These are phyloP conservation scores for Orbilia ellipsospora DNA, from an alignment of 2,329 filamentous ascomycete genomes.

Conservation along the genomic window DNA sequence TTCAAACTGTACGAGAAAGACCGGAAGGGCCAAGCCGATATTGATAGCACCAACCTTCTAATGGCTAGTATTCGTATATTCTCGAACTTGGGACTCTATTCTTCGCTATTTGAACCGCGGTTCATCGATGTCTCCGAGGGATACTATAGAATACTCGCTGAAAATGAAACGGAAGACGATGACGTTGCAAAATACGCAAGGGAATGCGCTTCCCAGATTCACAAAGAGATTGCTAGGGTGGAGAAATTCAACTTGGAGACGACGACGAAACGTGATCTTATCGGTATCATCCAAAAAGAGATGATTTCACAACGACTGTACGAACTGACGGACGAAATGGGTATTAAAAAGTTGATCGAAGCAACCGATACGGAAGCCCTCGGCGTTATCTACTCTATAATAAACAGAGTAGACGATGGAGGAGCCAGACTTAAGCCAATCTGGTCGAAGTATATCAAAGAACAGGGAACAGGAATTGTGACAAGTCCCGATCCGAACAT, in stretches of 20 bases:
- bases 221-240: conserved; percentile 78
- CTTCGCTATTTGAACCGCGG: conserved; percentile 78
- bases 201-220: conserved; percentile 75
- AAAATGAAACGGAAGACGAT: conserved; percentile 70
- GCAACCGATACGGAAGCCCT: conserved; percentile 76
- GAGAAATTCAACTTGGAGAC: conserved; percentile 83
- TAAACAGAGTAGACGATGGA: conserved; percentile 73
- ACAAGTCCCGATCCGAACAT: conserved; percentile 86
- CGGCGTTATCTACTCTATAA: conserved; percentile 79
- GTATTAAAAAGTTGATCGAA: conserved; percentile 78
- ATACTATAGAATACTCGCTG: conserved; percentile 78
- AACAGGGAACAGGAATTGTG: conserved; percentile 80
- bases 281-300: conserved; percentile 77
- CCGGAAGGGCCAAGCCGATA: conserved; percentile 68
- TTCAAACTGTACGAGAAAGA: conserved; percentile 81
- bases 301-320: conserved; percentile 76
- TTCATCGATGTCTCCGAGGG: conserved; percentile 75
- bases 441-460: conserved; percentile 82
- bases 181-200: conserved; percentile 80
- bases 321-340: conserved; percentile 73
- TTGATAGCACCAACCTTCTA: conserved; percentile 74
- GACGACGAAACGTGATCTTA: conserved; percentile 80
- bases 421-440: conserved; percentile 72
- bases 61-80: conserved; percentile 82
- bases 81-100: conserved; percentile 84